These are phyloP conservation scores for Eremothecium coryli DNA, from an alignment of 1,139 yeast species.

Conservation along the genomic window DNA sequence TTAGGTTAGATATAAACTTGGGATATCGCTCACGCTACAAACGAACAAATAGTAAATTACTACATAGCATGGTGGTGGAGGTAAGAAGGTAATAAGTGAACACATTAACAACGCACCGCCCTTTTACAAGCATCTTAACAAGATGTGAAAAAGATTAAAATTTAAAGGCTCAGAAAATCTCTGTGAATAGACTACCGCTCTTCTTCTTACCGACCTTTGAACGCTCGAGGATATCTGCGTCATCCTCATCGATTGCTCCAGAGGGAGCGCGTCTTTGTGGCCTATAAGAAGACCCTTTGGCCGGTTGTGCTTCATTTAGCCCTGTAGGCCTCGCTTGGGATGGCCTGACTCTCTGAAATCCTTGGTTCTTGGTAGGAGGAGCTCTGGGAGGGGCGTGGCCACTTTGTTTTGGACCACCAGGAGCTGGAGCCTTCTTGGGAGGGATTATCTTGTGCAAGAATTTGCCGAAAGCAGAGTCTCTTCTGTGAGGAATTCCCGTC, in stretches of 20 bases:
- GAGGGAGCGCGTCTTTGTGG: background rate
- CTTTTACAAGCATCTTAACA: no score
- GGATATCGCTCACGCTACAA: no score
- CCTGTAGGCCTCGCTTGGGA: background rate
- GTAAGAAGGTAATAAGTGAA: no score
- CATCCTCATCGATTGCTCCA: background rate
- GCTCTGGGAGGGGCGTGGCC: background rate
- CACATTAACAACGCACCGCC: no score
- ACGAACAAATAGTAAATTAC: no score
- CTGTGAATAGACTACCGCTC: slow-evolving; percentile 25
- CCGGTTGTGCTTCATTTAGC: background rate
- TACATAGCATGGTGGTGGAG: no score
- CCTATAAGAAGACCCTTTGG: background rate
- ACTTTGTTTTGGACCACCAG: background rate
- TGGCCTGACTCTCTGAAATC: no score
- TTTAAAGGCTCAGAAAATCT: slow-evolving; percentile 25
- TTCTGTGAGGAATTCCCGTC: no score
- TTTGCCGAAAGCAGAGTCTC: slow-evolving; percentile 2
- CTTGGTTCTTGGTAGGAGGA: background rate
- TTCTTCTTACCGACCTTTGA: slow-evolving; percentile 6
- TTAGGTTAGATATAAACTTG: no score
- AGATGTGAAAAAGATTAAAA: no score
- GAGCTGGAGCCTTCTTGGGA: background rate
- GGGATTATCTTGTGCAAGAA: slow-evolving; percentile 4
- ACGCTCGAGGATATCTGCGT: background rate